phyloP scores from a whole-genome alignment of 306 rosid species.

The Pachyrhizus erosus region DNA sequence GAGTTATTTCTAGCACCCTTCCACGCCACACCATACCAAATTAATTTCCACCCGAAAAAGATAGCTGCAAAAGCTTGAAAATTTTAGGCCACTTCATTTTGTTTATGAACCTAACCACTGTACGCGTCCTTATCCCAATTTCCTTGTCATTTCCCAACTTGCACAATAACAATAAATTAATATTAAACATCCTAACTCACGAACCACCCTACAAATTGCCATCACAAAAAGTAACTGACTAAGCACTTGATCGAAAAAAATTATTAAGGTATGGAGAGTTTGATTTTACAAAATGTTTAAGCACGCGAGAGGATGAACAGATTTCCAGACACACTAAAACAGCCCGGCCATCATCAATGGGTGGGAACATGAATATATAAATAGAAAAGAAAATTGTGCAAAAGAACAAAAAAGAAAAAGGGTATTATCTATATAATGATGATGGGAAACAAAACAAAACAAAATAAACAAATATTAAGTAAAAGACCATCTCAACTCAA shows the following conservation, averaged over 20 bases:
- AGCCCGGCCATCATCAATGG: slow-evolving; percentile 58
- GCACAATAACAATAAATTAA: neutral
- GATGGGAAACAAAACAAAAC: neutral
- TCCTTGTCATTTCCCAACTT: slow-evolving; percentile 27
- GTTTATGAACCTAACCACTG: slow-evolving; percentile 17
- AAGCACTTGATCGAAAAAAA: slow-evolving; percentile 6
- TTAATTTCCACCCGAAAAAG: slow-evolving; percentile 21
- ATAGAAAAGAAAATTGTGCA: slow-evolving; percentile 37
- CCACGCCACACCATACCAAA: neutral
- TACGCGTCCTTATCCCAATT: slow-evolving; percentile 14
- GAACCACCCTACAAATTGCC: slow-evolving; percentile 19
- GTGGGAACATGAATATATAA: slow-evolving; percentile 35
- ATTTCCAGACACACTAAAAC: slow-evolving; percentile 84
- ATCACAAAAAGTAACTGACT: neutral
- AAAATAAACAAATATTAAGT: slow-evolving; percentile 23
- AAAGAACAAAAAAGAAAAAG: slow-evolving; percentile 24
- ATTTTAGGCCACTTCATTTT: slow-evolving; percentile 22
- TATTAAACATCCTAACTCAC: slow-evolving; percentile 4
- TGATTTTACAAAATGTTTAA: slow-evolving; percentile 40
- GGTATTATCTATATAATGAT: slow-evolving; percentile 32
- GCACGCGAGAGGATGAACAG: slow-evolving; percentile 42
- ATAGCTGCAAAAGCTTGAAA: neutral
- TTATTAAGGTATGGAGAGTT: slow-evolving; percentile 3
- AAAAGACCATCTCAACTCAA: slow-evolving; percentile 27
- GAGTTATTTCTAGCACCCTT: slow-evolving; percentile 18